Base-by-base conservation (phyloP, 139 green algal genomes). In the Chlamydomonas applanata region DNA sequence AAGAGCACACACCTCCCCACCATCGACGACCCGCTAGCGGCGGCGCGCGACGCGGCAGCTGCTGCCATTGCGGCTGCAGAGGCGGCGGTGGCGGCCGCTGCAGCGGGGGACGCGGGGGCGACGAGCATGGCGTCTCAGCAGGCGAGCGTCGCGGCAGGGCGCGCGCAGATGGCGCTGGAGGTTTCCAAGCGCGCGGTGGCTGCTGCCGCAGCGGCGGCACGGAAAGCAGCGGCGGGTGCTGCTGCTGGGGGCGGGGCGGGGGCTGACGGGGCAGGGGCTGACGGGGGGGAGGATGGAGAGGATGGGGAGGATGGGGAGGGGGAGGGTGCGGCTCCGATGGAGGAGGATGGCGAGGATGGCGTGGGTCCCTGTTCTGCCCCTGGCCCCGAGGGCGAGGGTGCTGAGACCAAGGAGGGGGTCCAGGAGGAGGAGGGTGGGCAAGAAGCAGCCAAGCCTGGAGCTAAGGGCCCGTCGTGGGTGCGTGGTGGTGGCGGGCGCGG, bases 401-500 rank as follows among this genome's bases (percentile, higher is more conserved):
- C 57, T 40, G 27, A 36, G 57, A 4, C 7, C 14, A 25, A 36
- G 4, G 24, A 34, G 57, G 57, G 24, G 5, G 27, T 19, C 4
- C 3, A 65, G 27, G 57, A 34, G n/a, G 57, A 65, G 57, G 57
- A 65, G 57, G 57, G 11, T 22, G 27, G 27, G 57, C 19, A 36
- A 34, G 57, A 2, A 22, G 27, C n/a, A 36, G 57, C n/a, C 57
- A 34, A 65, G 57, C 33, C 56, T 34, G 36, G 22, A 2, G 56
- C 9, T 29, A 36, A 19, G 13, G 22, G 60, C 20, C 72, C 22
- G 4, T 56, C 11, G 4, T 75, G 32, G 40, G 66, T 72, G 40
- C 9, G 20, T 76, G 72, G 89, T 35, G 65, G 77, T 62, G 83
- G 83, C 67, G 59, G 76, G 4, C 46, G 83, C 19, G 57, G 79